Percentiles rank a stretch among this genome's conserved stretches.
Conservation (phyloP, 805 yeast species). For the Kockiozyma suomiensis region DNA sequence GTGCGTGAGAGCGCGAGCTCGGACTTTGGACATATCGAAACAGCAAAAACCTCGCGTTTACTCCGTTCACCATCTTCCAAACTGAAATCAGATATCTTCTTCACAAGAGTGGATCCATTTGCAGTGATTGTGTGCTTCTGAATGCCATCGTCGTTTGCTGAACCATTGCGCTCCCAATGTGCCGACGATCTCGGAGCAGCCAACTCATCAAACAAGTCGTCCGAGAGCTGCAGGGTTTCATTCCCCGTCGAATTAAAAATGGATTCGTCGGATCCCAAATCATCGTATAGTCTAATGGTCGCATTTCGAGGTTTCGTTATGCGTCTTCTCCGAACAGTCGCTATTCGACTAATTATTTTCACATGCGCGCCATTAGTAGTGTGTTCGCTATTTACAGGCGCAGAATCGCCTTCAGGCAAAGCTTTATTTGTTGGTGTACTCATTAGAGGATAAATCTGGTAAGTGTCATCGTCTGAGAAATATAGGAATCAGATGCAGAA, state of each 20-base stretch:
- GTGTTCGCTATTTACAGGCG: not conserved
- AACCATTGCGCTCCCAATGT: not conserved
- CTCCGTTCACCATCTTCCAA: not conserved
- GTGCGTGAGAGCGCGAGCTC: not conserved
- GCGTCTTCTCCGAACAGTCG: not conserved
- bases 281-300: constrained; percentile 4
- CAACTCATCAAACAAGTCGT: constrained; percentile 14
- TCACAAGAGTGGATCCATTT: not conserved
- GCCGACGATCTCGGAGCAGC: not conserved
- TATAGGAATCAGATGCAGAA: not conserved
- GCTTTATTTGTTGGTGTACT: not conserved
- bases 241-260: not conserved
- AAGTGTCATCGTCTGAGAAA: too few species aligned
- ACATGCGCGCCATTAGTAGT: not conserved
- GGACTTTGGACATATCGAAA: constrained; percentile 7
- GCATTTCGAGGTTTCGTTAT: constrained; percentile 1
- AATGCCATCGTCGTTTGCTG: not conserved
- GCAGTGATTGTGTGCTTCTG: not conserved
- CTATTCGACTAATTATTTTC: not conserved
- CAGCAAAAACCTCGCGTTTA: not conserved
- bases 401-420: not conserved
- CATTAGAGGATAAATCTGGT: not conserved
- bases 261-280: not conserved
- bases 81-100: not conserved
- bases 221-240: constrained; percentile 3